Evolutionary conservation across 495 filamentous ascomycete genomes (phyloP), one percentile per base, ranked within the genome.

Genomic region (Umbilicaria muhlenbergii): DNA sequence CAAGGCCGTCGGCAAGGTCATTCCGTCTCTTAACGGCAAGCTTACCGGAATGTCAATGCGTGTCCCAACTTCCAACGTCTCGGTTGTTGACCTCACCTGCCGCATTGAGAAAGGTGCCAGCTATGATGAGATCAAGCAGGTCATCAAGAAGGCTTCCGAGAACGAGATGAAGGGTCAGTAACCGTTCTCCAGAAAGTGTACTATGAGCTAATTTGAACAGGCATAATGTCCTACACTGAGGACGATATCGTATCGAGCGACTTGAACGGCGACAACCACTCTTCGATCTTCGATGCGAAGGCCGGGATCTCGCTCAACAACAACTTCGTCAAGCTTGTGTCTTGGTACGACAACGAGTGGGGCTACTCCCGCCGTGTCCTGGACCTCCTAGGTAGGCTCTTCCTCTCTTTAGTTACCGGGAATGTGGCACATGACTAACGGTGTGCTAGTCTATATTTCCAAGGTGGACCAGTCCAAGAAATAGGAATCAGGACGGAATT

Each of bases 1-100:
- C 59, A 98, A 98, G 83, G 91, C 91, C 61, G 91, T 98, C 70
- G 91, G 91, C 70, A 98, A 98, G 78, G 91, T 98, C 68, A 96
- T 98, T 56, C 91, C 91, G 44, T 66, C 74, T 45, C 75, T 98
- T 47, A 96, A 98, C 70, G 91, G 91, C 77, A 98, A 98, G 81
- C 86, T 98, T 51, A 98, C 91, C 52, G 91, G 91, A 68, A 94
- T 98, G 91, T 71, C 92, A 56, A 87, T 98, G 83, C 91, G 91
- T 80, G 89, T 98, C 37, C 91, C 91, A 43, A 96, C 91, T 58
- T 68, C 86, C 73, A 96, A 98, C 73, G 91, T 98, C 65, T 98
- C 91, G 49, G 91, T 98, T 62, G 92, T 98, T 57, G 91, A 98
- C 73, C 70, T 98, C 59, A 98, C 91, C 54, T 75, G 69, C 80